These are phyloP conservation scores for Raffaelea deltoideospora DNA, from an alignment of 2,329 filamentous ascomycete species.

Conservation along the genomic window DNA sequence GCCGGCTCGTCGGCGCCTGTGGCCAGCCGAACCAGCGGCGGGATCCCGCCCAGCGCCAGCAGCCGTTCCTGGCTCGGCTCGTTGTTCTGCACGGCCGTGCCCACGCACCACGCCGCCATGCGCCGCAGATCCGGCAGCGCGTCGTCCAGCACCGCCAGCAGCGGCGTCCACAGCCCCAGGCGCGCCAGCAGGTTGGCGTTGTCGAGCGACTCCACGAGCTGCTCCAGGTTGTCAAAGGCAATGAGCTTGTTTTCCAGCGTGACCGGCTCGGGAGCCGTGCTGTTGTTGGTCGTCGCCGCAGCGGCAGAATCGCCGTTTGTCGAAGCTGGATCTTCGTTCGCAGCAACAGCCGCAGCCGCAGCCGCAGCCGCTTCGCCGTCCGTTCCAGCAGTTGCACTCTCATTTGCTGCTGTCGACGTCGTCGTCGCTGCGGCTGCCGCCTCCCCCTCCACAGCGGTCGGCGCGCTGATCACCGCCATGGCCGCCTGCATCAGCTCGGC, in stretches of 20 bases:
- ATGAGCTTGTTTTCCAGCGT: slow-evolving; percentile 61
- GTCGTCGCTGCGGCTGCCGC: no score
- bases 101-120: slow-evolving; percentile 89
- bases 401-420: no score
- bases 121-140: slow-evolving; percentile 57
- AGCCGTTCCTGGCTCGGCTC: slow-evolving; percentile 63
- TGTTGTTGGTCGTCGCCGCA: no score
- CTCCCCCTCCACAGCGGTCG: slow-evolving; percentile 8
- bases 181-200: slow-evolving; percentile 89
- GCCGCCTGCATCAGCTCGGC: slow-evolving; percentile 81
- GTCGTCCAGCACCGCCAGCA: slow-evolving; percentile 55
- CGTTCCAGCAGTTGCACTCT: no score
- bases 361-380: no score
- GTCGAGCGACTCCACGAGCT: slow-evolving; percentile 81
- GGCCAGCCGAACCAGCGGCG: slow-evolving; percentile 51
- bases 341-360: no score
- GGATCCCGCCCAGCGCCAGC: slow-evolving; percentile 49
- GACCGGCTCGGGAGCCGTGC: slow-evolving; percentile 37
- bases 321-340: no score
- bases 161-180: slow-evolving; percentile 66
- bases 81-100: slow-evolving; percentile 95
- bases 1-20: slow-evolving; percentile 40
- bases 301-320: no score
- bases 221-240: slow-evolving; percentile 91
- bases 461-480: slow-evolving; percentile 59